Base-by-base conservation (phyloP, 1,139 yeast genomes). In the Lodderomyces parapsilosis region DNA sequence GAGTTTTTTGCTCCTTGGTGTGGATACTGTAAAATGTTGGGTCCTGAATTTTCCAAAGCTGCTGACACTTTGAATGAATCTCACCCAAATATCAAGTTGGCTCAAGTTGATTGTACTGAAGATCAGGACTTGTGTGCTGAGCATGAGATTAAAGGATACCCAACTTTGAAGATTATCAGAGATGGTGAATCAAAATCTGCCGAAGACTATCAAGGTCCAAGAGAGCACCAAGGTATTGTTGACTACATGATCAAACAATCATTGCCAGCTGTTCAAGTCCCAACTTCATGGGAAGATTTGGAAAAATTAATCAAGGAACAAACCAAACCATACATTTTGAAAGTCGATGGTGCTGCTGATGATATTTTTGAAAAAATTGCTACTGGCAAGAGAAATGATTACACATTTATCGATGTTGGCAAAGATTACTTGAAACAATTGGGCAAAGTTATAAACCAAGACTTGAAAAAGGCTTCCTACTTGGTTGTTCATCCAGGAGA, bases 1-100 rank as follows among this genome's bases (percentile, higher is more conserved):
- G 98, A 93, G 73, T 93, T 93, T 73, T 93, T 83, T 65, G 99
- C 99, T 24, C 98, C 99, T 61, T 93, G 99, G 99, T 93, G 99
- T 76, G 99, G 99, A 18, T 96, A 93, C 72, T 93, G 99, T 77
- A 90, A 93, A 76, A 81, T 81, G 48, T 76, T 93, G 54, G 98
- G 93, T 18, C 99, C 99, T 42, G 93, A 93, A 66, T 91, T 80
- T 62, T 79, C 86, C 53, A 66, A 78, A 57, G 99, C 98, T 42
- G 97, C 99, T 43, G 85, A 87, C 51, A 56, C 63, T 20, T 76
- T 93, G 60, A 78, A 78, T 52, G 81, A 76, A 39, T 68, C 85
- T 50, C 60, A 70, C 53, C 71, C 75, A 38, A 72, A 79, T 48
- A 85, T 91, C 65, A 79, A 83, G 53, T 75, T 93, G 58, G 97